phyloP scores from a whole-genome alignment of 306 rosid species.

The Sicyos baderoa region DNA sequence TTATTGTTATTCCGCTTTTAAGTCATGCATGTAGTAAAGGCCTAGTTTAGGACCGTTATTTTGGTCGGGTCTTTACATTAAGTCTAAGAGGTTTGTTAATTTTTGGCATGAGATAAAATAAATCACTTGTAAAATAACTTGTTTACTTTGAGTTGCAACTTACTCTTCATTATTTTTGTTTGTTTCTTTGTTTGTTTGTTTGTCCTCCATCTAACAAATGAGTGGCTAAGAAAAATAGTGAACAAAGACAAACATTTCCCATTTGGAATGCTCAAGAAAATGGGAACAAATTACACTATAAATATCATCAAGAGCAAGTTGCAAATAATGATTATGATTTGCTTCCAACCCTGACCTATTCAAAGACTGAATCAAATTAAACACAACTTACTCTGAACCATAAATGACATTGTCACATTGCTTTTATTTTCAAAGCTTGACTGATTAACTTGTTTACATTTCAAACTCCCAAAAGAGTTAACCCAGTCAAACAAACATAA shows the following conservation, averaged over 20 bases:
- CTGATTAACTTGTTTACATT: conserved; percentile 11
- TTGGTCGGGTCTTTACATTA: no score
- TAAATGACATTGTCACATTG: neutral
- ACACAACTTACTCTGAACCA: neutral
- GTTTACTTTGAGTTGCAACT: no score
- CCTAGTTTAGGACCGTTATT: no score
- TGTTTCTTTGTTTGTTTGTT: no score
- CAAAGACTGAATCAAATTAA: neutral
- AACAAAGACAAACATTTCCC: neutral
- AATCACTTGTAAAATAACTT: no score
- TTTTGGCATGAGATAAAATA: no score
- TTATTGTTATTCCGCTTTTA: no score
- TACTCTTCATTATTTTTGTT: no score
- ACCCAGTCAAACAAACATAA: neutral
- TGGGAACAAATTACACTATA: conserved; percentile 8
- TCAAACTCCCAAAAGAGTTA: conserved; percentile 2
- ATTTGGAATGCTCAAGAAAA: neutral
- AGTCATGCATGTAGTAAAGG: no score
- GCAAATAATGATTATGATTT: neutral
- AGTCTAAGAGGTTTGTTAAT: no score
- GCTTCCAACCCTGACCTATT: conserved; percentile 1
- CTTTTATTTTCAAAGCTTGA: conserved; percentile 7
- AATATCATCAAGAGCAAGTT: neutral
- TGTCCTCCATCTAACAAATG: neutral
- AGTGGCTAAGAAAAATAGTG: conserved; percentile 9